A percentile compares a stretch with the other conserved stretches of the same genome.
Evolutionary conservation across 306 rosid species (phyloP).

Genomic region (Fagus crenata): DNA sequence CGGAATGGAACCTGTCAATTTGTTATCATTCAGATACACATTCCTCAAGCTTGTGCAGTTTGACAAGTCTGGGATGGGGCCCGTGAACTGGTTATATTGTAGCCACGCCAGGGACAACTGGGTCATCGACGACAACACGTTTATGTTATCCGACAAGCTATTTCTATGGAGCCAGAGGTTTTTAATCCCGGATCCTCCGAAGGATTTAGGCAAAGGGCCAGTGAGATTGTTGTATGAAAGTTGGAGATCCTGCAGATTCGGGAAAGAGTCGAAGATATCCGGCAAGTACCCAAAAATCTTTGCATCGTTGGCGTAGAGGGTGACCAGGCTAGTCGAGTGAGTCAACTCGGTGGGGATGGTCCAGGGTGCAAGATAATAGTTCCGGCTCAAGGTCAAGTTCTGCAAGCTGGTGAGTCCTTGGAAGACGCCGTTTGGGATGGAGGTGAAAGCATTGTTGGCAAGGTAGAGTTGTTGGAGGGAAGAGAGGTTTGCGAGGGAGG

Average conservation of each 20-base stretch:
- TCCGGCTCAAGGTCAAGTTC: constrained; percentile 42
- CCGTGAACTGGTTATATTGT: constrained; percentile 56
- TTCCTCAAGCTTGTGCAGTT: constrained; percentile 28
- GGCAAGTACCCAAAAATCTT: constrained; percentile 52
- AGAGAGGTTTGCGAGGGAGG: constrained; percentile 61
- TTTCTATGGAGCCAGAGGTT: constrained; percentile 64
- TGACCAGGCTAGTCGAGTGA: constrained; percentile 37
- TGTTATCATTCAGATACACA: constrained; percentile 59
- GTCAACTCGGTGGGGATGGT: constrained; percentile 47
- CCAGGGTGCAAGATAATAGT: constrained; percentile 45
- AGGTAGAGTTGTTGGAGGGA: constrained; percentile 38
- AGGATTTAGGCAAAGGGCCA: constrained; percentile 54
- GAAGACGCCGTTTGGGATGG: constrained; percentile 42
- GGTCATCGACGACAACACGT: constrained; percentile 53
- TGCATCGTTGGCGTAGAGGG: constrained; percentile 38
- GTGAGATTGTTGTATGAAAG: constrained; percentile 78
- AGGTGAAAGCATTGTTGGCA: constrained; percentile 60
- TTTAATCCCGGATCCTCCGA: constrained; percentile 47
- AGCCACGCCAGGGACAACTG: constrained; percentile 66
- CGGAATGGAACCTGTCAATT: constrained; percentile 58
- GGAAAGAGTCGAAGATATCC: constrained; percentile 47
- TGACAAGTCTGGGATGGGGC: constrained; percentile 64
- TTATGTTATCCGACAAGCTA: constrained; percentile 58
- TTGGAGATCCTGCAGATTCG: constrained; percentile 42
- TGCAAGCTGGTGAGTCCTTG: constrained; percentile 45